phyloP scores from a whole-genome alignment of 225 moss, liverwort and hornwort species.

The Polytrichum formosum region DNA sequence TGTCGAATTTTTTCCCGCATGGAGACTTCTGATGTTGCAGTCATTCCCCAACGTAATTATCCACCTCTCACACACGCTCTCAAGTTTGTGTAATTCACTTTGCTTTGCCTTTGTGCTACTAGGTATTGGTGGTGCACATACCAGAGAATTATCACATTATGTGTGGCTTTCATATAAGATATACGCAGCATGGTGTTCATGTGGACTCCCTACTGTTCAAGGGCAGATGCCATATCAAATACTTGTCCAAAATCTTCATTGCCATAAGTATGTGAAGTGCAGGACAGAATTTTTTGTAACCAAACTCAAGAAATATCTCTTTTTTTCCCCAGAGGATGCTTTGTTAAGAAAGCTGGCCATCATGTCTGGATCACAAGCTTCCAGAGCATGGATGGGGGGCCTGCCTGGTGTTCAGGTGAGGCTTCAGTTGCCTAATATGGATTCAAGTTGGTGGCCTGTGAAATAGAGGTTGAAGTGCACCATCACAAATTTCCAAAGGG shows the following conservation, averaged over 20 bases:
- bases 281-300: not conserved
- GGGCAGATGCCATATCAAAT: too few species aligned
- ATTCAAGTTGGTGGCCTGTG: not conserved
- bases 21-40: conserved; percentile 68
- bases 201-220: too few species aligned
- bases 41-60: conserved; percentile 79
- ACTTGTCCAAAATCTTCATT: too few species aligned
- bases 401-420: conserved; percentile 94
- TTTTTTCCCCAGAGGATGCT: conserved; percentile 54
- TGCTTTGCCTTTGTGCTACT: too few species aligned
- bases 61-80: not conserved
- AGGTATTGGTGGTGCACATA: too few species aligned
- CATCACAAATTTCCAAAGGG: too few species aligned
- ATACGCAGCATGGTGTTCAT: too few species aligned
- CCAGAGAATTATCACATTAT: too few species aligned
- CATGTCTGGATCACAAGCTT: conserved; percentile 66
- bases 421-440: not conserved
- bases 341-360: conserved; percentile 67
- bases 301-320: not conserved
- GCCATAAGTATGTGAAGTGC: too few species aligned
- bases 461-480: not conserved
- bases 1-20: conserved; percentile 84
- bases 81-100: too few species aligned
- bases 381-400: conserved; percentile 91
- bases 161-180: too few species aligned